Percentiles rank a stretch among this genome's conserved stretches.
Evolutionary conservation across 495 filamentous ascomycete species (phyloP).

Genomic region (Penicillium ucsense): DNA sequence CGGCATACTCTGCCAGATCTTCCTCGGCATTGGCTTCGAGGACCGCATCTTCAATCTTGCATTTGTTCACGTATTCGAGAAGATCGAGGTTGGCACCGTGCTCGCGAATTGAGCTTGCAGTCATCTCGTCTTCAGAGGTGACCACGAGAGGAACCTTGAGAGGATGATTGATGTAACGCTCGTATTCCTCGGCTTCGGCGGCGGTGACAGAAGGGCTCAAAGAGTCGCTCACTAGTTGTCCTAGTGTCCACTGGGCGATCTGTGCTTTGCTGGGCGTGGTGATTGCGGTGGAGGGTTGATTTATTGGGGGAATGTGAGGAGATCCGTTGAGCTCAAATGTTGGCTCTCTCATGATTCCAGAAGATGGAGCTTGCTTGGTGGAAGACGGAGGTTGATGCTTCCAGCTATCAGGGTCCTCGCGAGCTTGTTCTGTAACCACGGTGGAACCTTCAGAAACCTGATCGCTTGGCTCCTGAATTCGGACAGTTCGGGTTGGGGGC

Average conservation of each 20-base stretch:
- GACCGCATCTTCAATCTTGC: conserved; percentile 25
- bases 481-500: conserved; percentile 31
- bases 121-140: conserved; percentile 52
- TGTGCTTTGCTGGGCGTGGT: conserved; percentile 47
- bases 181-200: conserved; percentile 75
- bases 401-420: conserved; percentile 14
- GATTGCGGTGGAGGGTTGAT: conserved; percentile 10
- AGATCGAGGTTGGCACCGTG: conserved; percentile 52
- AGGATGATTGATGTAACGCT: conserved; percentile 84
- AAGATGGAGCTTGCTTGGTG: conserved; percentile 19
- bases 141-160: conserved; percentile 82
- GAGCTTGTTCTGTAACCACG: neutral
- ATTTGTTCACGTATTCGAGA: conserved; percentile 58
- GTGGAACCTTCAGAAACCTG: neutral
- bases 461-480: conserved; percentile 32
- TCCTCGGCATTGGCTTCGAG: conserved; percentile 44
- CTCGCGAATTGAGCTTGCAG: conserved; percentile 30
- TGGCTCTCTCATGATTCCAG: conserved; percentile 38
- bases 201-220: conserved; percentile 67
- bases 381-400: conserved; percentile 23
- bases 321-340: conserved; percentile 13
- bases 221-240: conserved; percentile 69
- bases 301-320: conserved; percentile 16
- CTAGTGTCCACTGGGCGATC: conserved; percentile 74
- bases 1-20: conserved; percentile 62